A percentile compares a stretch with the other conserved stretches of the same genome.
These are phyloP conservation scores for Vitis rotundifolia DNA, from an alignment of 164 flowering plant species.

Conservation along the genomic window DNA sequence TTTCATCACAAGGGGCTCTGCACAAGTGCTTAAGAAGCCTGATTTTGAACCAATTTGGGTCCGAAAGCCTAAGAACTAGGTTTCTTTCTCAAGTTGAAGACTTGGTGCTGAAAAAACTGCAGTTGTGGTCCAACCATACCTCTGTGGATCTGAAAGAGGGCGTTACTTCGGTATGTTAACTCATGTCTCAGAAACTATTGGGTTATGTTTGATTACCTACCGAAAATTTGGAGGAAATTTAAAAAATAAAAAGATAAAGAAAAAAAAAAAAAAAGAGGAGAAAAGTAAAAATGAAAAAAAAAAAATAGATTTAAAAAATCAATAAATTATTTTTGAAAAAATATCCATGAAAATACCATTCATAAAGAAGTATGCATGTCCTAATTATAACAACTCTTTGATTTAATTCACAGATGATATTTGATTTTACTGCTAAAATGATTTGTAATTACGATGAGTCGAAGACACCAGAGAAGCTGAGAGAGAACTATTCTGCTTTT, in stretches of 20 bases:
- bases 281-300: too few relatives aligned
- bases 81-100: slow-evolving; percentile 53
- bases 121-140: slow-evolving; percentile 44
- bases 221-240: too few relatives aligned
- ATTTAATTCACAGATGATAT: slow-evolving; percentile 55
- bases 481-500: slow-evolving; percentile 61
- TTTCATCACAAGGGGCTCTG: slow-evolving; percentile 64
- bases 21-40: slow-evolving; percentile 68
- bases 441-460: slow-evolving; percentile 57
- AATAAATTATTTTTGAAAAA: too few relatives aligned
- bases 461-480: slow-evolving; percentile 50
- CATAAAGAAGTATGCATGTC: too few relatives aligned
- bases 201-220: neutral
- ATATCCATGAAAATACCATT: too few relatives aligned
- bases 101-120: slow-evolving; percentile 25
- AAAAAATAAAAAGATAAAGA: too few relatives aligned
- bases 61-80: slow-evolving; percentile 60
- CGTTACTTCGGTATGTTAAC: slow-evolving; percentile 43
- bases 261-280: too few relatives aligned
- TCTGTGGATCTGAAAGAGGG: slow-evolving; percentile 59
- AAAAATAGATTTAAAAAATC: too few relatives aligned
- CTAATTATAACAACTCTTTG: too few relatives aligned
- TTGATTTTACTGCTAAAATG: slow-evolving; percentile 61
- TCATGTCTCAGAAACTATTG: neutral
- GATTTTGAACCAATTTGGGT: slow-evolving; percentile 65